Conservation (phyloP, 169 alveolate species). For the Plasmodium gaboni region DNA sequence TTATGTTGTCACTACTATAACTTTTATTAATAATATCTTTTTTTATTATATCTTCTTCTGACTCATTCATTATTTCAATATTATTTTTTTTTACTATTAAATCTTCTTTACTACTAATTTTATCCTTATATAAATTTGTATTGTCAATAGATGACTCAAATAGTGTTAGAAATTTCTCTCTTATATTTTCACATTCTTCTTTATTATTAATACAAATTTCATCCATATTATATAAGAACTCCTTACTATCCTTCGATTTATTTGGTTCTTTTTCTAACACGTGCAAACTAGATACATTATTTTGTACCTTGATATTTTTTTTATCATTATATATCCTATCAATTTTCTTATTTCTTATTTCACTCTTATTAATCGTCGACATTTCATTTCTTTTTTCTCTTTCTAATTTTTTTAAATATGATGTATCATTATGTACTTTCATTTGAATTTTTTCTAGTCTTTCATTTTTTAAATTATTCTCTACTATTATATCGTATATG, state of each 20-base stretch:
- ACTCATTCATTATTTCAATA: not conserved
- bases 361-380: not conserved
- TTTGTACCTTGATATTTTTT: too few relatives aligned
- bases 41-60: not conserved
- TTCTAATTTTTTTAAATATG: not conserved
- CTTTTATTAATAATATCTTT: not conserved
- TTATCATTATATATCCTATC: too few relatives aligned
- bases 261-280: too few relatives aligned
- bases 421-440: conserved; percentile 4
- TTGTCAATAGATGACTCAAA: conserved; percentile 2
- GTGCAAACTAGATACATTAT: too few relatives aligned
- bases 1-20: not conserved
- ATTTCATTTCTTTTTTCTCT: not conserved
- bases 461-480: conserved; percentile 6
- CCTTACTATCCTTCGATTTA: too few relatives aligned
- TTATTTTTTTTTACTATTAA: not conserved
- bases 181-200: not conserved
- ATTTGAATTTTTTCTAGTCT: conserved; percentile 5
- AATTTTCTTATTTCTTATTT: too few relatives aligned
- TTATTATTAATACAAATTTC: not conserved
- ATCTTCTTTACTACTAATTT: too few relatives aligned
- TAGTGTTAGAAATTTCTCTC: not conserved
- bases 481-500: conserved; percentile 1
- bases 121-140: not conserved
- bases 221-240: too few relatives aligned